A percentile compares a stretch with the other conserved stretches of the same genome.
Evolutionary conservation across 2,329 filamentous ascomycete genomes (phyloP).

Genomic region (Colletotrichum lupini): DNA sequence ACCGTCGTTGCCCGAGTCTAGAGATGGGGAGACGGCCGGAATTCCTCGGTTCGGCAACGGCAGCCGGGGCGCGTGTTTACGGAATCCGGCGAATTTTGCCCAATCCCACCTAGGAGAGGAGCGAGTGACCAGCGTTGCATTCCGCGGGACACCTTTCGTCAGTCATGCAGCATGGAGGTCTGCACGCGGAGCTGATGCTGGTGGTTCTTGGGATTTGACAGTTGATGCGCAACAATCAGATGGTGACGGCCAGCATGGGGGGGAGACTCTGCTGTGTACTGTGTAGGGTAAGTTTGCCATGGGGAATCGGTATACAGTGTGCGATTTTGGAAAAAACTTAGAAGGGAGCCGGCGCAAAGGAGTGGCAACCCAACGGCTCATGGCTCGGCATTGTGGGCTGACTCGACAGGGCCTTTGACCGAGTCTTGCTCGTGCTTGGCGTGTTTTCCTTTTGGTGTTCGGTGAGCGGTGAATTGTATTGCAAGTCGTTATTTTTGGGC

Average conservation of each 20-base stretch:
- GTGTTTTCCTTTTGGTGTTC: background rate
- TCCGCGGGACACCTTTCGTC: constrained; percentile 16
- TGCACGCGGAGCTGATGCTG: background rate
- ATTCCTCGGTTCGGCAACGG: constrained; percentile 29
- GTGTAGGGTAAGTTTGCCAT: background rate
- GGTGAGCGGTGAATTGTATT: constrained; percentile 12
- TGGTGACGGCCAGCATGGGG: background rate
- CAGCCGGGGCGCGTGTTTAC: background rate
- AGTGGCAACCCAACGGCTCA: constrained; percentile 21
- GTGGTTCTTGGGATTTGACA: background rate
- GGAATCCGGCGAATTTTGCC: constrained; percentile 13
- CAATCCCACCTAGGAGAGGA: background rate
- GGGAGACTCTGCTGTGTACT: background rate
- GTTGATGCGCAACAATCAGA: constrained; percentile 18
- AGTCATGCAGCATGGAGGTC: background rate
- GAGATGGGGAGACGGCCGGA: constrained; percentile 13
- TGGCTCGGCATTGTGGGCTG: constrained; percentile 10
- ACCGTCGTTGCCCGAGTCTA: background rate
- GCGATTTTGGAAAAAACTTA: background rate
- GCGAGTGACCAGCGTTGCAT: constrained; percentile 17
- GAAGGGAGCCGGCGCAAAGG: constrained; percentile 1
- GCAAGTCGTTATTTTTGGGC: background rate
- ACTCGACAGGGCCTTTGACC: background rate
- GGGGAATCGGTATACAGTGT: constrained; percentile 20
- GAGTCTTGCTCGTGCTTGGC: background rate